Conservation (phyloP, 2,329 filamentous ascomycete genomes). For the Mycogone perniciosa region DNA sequence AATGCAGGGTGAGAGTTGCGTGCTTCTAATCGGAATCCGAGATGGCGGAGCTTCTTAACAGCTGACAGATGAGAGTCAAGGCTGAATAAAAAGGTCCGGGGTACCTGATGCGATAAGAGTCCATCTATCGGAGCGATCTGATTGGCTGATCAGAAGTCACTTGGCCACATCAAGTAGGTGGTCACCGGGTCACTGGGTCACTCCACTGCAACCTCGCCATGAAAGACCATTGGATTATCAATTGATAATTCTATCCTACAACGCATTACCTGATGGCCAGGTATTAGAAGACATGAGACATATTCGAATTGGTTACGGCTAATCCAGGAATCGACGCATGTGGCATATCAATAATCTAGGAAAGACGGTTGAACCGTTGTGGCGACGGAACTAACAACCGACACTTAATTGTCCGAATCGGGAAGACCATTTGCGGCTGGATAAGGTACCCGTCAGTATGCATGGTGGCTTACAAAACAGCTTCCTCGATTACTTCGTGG, state of each 20-base stretch:
- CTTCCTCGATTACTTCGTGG: too few relatives aligned
- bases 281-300: too few relatives aligned
- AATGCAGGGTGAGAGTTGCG: neutral
- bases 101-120: neutral
- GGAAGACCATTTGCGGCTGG: too few relatives aligned
- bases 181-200: neutral
- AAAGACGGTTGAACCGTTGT: neutral
- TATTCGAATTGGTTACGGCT: too few relatives aligned
- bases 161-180: neutral
- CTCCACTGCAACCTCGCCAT: neutral
- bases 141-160: neutral
- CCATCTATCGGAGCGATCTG: neutral
- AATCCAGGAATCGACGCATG: too few relatives aligned
- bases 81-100: neutral
- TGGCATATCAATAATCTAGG: neutral
- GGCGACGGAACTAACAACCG: neutral
- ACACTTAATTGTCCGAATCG: too few relatives aligned
- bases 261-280: too few relatives aligned
- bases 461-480: too few relatives aligned
- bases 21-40: neutral
- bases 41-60: neutral
- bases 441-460: too few relatives aligned
- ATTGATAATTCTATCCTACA: too few relatives aligned
- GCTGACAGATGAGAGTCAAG: neutral
- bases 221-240: too few relatives aligned